Base-by-base conservation (phyloP, 805 yeast species). In the Ogataea ramenticola region DNA sequence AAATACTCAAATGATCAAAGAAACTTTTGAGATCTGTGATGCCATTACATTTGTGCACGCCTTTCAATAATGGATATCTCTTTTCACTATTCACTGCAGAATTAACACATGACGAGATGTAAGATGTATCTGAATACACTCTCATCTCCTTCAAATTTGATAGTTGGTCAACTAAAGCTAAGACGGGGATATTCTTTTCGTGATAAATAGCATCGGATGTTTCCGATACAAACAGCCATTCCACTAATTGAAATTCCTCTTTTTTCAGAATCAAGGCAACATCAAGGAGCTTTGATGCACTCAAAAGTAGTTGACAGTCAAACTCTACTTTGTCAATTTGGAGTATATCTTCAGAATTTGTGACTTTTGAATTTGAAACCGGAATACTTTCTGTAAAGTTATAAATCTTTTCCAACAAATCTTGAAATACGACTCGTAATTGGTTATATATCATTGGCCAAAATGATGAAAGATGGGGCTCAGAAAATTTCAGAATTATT, bases 181-280 rank as follows among this genome's bases (percentile, higher is more conserved):
- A 50, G 0, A 75, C 66, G 9, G 62, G 57, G 31, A 52, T 40
- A 15, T 45, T 43, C 1, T 52, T 47, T 12, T 56, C 58, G 12
- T 54, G 46, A 36, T 53, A 60, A 26, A 61, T 58, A 1, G 64
- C 65, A 45, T 63, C 66, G 1, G 59, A 47, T 4, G 58, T 79
- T 52, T 84, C 87, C 24, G 80, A 72, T 11, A 91, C 75, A 56
- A 88, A 93, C 2, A 93, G 66, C 98, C 98, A 91, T 54, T 88
- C 93, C 48, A 77, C 57, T 61, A 77, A 56, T 62, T 80, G 82
- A 68, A 91, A 72, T 46, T 88, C 96, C 57, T 90, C 97, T 36
- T 73, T 72, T 32, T 80, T 77, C 45, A 89, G 52, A 2, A 83
- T 68, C 19, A 91, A 59, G 20, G 89, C 60, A 27, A 85, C 72